These are phyloP conservation scores for Veloboletus limbatus DNA, from an alignment of 1,284 basidiomycete genomes.

Conservation along the genomic window DNA sequence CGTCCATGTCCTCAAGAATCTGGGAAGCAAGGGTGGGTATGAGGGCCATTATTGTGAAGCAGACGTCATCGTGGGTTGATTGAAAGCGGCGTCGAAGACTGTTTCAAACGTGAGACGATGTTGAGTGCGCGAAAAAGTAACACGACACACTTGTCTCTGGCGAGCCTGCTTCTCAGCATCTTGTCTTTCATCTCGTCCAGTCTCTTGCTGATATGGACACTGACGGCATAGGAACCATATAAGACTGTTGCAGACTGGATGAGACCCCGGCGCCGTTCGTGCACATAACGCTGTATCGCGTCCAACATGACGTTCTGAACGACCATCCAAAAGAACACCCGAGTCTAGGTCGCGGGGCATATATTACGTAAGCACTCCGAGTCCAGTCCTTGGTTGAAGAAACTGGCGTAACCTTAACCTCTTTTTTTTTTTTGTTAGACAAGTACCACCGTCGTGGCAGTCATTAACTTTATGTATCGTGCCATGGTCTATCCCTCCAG, in stretches of 20 bases:
- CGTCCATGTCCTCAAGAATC: conserved; percentile 76
- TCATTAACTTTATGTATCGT: no score
- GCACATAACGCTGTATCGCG: conserved; percentile 44
- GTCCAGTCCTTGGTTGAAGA: no score
- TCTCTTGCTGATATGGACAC: conserved; percentile 61
- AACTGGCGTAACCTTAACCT: no score
- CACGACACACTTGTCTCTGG: conserved; percentile 68
- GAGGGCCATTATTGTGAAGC: conserved; percentile 79
- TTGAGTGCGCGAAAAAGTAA: conserved; percentile 5
- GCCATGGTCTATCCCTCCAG: no score
- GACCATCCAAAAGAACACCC: no score
- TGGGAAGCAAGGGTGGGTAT: conserved; percentile 75
- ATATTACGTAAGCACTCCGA: no score
- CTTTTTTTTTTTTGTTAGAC: no score
- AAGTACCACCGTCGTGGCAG: no score
- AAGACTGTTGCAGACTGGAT: conserved; percentile 44
- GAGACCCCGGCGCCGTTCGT: conserved; percentile 47
- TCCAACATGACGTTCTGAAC: conserved; percentile 38
- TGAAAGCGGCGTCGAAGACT: conserved; percentile 78
- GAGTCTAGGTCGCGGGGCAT: no score
- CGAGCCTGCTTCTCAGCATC: conserved; percentile 61
- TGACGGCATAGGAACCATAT: conserved; percentile 69
- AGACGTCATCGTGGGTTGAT: conserved; percentile 80
- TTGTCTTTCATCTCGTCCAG: conserved; percentile 71
- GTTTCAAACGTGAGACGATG: conserved; percentile 1